Conservation (phyloP, 2,329 filamentous ascomycete species). For the Thelonectria blattea region DNA sequence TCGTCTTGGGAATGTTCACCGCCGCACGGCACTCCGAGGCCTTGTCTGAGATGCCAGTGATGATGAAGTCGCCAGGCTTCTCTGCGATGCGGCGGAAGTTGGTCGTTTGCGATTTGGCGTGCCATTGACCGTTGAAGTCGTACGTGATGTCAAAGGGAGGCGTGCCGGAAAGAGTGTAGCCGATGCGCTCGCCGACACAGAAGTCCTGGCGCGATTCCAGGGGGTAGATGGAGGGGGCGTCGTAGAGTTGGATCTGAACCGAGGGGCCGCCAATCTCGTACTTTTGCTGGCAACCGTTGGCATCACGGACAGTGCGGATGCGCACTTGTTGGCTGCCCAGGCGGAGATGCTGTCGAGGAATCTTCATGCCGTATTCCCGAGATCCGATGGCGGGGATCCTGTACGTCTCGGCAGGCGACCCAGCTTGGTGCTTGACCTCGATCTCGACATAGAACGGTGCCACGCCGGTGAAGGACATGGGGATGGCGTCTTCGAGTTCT, state of each 20-base stretch:
- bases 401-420: slow-evolving; percentile 78
- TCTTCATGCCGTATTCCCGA: slow-evolving; percentile 77
- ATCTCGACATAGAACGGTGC: slow-evolving; percentile 91
- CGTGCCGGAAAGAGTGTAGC: slow-evolving; percentile 88
- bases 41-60: slow-evolving; percentile 85
- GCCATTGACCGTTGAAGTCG: slow-evolving; percentile 82
- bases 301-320: slow-evolving; percentile 88
- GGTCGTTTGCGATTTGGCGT: slow-evolving; percentile 78
- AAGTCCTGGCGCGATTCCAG: slow-evolving; percentile 86
- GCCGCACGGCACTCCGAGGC: slow-evolving; percentile 86
- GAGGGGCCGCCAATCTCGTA: slow-evolving; percentile 74
- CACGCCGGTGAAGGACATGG: slow-evolving; percentile 80
- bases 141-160: slow-evolving; percentile 94
- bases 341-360: slow-evolving; percentile 83
- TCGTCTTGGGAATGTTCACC: slow-evolving; percentile 78
- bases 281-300: slow-evolving; percentile 82
- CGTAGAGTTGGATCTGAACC: slow-evolving; percentile 90
- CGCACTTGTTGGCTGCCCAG: slow-evolving; percentile 89
- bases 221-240: slow-evolving; percentile 88
- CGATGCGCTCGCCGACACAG: slow-evolving; percentile 93
- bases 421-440: slow-evolving; percentile 90
- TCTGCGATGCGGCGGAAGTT: slow-evolving; percentile 94
- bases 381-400: slow-evolving; percentile 79
- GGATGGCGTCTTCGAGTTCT: slow-evolving; percentile 83
- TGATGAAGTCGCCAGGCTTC: slow-evolving; percentile 84